These are phyloP conservation scores for Usnea hakonensis DNA, from an alignment of 495 filamentous ascomycete species.

Conservation along the genomic window DNA sequence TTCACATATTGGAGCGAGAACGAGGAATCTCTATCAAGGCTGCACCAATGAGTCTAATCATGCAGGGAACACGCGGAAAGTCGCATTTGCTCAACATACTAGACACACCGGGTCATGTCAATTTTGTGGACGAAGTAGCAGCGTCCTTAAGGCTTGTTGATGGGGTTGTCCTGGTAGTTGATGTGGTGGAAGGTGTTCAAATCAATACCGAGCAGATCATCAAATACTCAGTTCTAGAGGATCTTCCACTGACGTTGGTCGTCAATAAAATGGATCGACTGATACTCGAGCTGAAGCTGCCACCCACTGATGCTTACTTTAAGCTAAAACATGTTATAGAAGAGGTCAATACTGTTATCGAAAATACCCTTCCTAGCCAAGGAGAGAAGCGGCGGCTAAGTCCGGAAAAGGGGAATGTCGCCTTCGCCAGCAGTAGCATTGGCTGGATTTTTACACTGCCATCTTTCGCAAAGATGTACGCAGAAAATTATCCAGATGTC, in stretches of 20 bases:
- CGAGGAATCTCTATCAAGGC: conserved; percentile 90
- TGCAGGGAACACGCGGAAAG: conserved; percentile 82
- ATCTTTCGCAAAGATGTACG: conserved; percentile 94
- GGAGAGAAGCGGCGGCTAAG: conserved; percentile 76
- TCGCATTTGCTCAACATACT: conserved; percentile 94
- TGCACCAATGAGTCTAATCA: conserved; percentile 86
- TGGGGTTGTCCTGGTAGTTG: conserved; percentile 86
- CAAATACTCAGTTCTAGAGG: conserved; percentile 86
- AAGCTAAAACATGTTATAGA: conserved; percentile 97
- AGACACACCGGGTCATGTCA: conserved; percentile 95
- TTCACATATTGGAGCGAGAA: conserved; percentile 79
- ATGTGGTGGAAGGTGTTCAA: conserved; percentile 97
- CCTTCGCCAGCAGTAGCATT: conserved; percentile 89
- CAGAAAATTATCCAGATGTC: conserved; percentile 66
- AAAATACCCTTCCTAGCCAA: conserved; percentile 73
- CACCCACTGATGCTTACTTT: conserved; percentile 94
- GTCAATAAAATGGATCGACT: conserved; percentile 97
- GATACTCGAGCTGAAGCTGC: conserved; percentile 89
- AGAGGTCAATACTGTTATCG: conserved; percentile 93
- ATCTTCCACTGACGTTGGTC: conserved; percentile 78
- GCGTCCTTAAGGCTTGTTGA: conserved; percentile 80
- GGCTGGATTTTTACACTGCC: conserved; percentile 92
- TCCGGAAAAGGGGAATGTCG: conserved; percentile 93
- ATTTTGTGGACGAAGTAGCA: conserved; percentile 95
- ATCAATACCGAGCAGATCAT: conserved; percentile 94